Conservation (phyloP, 139 green algal genomes). For the Spirogloea muscicola region DNA sequence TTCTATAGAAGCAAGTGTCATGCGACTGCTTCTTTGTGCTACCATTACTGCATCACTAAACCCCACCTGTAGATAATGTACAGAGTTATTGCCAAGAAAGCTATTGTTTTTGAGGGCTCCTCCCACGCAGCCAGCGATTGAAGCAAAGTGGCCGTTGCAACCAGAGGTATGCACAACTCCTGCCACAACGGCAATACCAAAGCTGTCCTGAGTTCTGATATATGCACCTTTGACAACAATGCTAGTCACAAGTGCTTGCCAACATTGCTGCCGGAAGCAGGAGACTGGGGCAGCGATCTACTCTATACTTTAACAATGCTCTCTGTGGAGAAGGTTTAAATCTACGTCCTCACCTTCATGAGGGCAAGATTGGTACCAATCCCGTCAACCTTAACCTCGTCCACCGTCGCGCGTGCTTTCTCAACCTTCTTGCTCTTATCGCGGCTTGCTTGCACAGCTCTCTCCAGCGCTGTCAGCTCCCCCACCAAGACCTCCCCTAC, state of each 20-base stretch:
- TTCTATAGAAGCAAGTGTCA: neutral
- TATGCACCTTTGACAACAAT: too few species aligned
- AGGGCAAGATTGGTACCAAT: slow-evolving; percentile 30
- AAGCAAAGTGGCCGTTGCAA: neutral
- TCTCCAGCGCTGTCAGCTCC: slow-evolving; percentile 30
- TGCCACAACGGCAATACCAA: neutral
- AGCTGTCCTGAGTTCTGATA: too few species aligned
- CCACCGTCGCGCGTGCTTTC: neutral
- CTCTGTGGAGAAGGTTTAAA: too few species aligned
- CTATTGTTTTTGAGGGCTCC: slow-evolving; percentile 18
- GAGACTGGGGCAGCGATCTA: too few species aligned
- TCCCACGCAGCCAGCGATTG: slow-evolving; percentile 16
- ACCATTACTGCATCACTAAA: neutral
- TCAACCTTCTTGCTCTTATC: slow-evolving; percentile 18
- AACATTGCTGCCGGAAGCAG: too few species aligned
- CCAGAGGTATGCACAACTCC: slow-evolving; percentile 9
- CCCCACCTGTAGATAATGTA: slow-evolving; percentile 25
- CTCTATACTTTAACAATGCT: too few species aligned
- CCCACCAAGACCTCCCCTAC: slow-evolving; percentile 34
- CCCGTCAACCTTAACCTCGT: slow-evolving; percentile 24
- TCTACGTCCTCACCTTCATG: slow-evolving; percentile 23
- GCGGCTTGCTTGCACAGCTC: neutral
- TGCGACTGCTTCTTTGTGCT: neutral
- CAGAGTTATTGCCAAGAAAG: slow-evolving; percentile 5
- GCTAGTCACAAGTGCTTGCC: too few species aligned